Evolutionary conservation across 176 grass and related monocot genomes (phyloP).

Genomic region (Lolium multiflorum): DNA sequence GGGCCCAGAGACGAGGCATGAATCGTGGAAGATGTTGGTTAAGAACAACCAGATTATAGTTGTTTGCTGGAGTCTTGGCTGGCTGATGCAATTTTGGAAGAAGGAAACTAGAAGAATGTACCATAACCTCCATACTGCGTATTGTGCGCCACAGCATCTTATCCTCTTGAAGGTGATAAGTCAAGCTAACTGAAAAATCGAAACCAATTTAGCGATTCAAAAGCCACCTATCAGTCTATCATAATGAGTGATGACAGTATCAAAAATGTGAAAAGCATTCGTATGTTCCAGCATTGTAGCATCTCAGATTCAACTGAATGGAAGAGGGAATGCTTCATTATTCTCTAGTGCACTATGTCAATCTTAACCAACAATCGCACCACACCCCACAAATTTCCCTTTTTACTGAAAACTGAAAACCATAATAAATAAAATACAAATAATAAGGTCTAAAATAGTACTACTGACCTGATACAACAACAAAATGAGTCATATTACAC

Average conservation of each 20-base stretch:
- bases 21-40: conserved; percentile 76
- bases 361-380: background rate
- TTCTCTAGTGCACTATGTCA: background rate
- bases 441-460: background rate
- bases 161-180: conserved; percentile 15
- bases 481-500: background rate
- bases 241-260: background rate
- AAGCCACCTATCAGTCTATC: background rate
- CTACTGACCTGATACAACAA: background rate
- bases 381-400: background rate
- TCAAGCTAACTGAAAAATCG: background rate
- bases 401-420: background rate
- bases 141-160: conserved; percentile 52
- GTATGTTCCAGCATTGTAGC: background rate
- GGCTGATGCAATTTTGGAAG: conserved; percentile 53
- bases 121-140: conserved; percentile 60
- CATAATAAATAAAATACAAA: background rate
- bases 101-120: conserved; percentile 70
- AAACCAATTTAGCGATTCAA: background rate
- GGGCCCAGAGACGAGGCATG: conserved; percentile 66
- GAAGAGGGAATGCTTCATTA: background rate
- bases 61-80: conserved; percentile 46
- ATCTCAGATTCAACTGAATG: background rate
- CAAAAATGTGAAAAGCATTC: background rate
- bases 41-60: conserved; percentile 70